Conservation (phyloP, 495 filamentous ascomycete species). For the Daldinia bambusicola region DNA sequence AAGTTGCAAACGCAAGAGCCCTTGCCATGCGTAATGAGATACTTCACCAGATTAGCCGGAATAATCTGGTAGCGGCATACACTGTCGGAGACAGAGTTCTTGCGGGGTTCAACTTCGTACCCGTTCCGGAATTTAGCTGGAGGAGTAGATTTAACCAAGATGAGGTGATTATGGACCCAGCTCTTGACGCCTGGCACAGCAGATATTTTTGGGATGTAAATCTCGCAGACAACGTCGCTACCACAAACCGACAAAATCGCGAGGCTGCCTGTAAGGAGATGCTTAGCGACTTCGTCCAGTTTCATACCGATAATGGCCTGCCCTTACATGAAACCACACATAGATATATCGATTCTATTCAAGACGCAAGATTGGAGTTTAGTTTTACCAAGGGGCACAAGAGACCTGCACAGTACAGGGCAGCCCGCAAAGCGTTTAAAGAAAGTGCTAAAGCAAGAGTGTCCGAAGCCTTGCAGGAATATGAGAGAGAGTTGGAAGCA, state of each 20-base stretch:
- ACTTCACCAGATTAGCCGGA: conserved; percentile 16
- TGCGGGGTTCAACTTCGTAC: not conserved
- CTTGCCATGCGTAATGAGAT: conserved; percentile 31
- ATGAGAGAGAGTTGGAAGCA: not conserved
- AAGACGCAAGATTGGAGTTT: too few species aligned
- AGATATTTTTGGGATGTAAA: too few species aligned
- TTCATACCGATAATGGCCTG: too few species aligned
- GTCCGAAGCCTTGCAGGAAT: not conserved
- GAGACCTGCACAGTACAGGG: not conserved
- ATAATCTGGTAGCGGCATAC: conserved; percentile 18
- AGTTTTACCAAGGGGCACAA: too few species aligned
- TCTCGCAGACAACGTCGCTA: conserved; percentile 10
- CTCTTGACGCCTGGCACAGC: too few species aligned
- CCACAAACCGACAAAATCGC: not conserved
- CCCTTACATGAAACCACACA: too few species aligned
- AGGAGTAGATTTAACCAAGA: too few species aligned
- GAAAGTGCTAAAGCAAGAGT: not conserved
- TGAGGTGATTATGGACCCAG: too few species aligned
- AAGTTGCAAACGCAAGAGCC: too few species aligned
- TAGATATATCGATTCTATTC: too few species aligned
- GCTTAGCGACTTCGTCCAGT: too few species aligned
- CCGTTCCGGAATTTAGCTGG: not conserved
- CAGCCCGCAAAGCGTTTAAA: not conserved
- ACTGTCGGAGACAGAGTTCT: not conserved
- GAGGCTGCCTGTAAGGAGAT: not conserved